Evolutionary conservation across 305 asterid species (phyloP).

Genomic region (Fraxinus baroniana): DNA sequence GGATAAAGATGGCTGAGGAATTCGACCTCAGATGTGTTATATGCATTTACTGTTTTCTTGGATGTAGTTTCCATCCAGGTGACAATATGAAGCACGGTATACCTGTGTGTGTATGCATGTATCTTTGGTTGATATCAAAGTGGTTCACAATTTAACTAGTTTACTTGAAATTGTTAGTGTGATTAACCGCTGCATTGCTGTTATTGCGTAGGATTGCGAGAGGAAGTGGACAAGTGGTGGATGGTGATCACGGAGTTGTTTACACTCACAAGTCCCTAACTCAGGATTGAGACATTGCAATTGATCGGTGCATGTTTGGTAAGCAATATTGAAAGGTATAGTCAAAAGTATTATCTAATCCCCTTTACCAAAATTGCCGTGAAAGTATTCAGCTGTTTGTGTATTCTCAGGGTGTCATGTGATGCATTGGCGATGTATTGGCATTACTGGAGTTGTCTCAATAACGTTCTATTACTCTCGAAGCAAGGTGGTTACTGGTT

Average conservation of each 20-base stretch:
- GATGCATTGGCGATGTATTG: neutral
- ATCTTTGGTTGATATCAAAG: neutral
- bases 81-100: neutral
- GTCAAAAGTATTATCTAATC: neutral
- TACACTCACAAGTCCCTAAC: slow-evolving; percentile 36
- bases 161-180: neutral
- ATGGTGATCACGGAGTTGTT: slow-evolving; percentile 37
- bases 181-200: neutral
- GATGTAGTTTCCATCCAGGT: neutral
- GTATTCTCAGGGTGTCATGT: neutral
- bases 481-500: neutral
- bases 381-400: neutral
- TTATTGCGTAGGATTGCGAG: slow-evolving; percentile 36
- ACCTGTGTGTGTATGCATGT: neutral
- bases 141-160: neutral
- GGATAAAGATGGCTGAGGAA: neutral
- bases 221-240: slow-evolving; percentile 44
- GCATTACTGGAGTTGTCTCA: neutral
- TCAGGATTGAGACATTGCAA: neutral
- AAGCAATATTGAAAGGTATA: neutral
- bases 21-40: neutral
- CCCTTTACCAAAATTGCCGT: neutral
- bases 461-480: neutral
- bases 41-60: neutral
- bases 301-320: neutral